Evolutionary conservation across 805 yeast genomes (phyloP), one percentile per base, ranked within the genome.

Genomic region (Kodamaea jinghongensis): DNA sequence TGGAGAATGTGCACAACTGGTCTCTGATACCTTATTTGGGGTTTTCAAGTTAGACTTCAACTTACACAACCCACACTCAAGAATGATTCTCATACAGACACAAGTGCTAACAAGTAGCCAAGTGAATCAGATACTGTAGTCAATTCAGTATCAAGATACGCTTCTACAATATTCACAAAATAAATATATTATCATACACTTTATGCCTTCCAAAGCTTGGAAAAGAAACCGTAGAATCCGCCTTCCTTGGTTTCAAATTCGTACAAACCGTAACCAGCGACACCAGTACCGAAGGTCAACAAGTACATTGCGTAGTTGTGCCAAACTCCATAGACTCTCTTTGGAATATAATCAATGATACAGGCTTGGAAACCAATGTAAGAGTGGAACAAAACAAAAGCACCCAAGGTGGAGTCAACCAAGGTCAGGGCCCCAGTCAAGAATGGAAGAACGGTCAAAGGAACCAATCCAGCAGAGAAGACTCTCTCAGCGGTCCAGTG

Each of bases 291-390:
- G 17, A 79, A 58, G 28, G 79, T 69, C 55, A 86, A 69, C 34
- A 80, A 54, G 49, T 73, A 71, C 75, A 76, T 76, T 41, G 86
- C 85, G 43, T 59, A 60, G 42, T 67, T 71, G 63, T 83, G 86
- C 73, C 76, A 73, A 25, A 70, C 48, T 11, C 90, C 89, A 53
- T 75, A 86, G 26, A 80, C 86, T 67, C 91, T 76, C 56, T 67
- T 67, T 37, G 91, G 93, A 39, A 86, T 81, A 64, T 84, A 83
- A 61, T 86, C 93, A 41, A 76, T 75, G 51, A 86, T 85, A 70
- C 93, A 83, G 31, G 86, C 71, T 54, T 79, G 81, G 70, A 84
- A 79, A 2, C 93, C 95, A 35, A 78, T 78, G 58, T 76, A 78
- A 41, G 80, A 72, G 59, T 86, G 93, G 54, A 75, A 71, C 47